Evolutionary conservation across 495 filamentous ascomycete species (phyloP), one percentile per base, ranked within the genome.

Genomic region (Lindgomyces ingoldianus): DNA sequence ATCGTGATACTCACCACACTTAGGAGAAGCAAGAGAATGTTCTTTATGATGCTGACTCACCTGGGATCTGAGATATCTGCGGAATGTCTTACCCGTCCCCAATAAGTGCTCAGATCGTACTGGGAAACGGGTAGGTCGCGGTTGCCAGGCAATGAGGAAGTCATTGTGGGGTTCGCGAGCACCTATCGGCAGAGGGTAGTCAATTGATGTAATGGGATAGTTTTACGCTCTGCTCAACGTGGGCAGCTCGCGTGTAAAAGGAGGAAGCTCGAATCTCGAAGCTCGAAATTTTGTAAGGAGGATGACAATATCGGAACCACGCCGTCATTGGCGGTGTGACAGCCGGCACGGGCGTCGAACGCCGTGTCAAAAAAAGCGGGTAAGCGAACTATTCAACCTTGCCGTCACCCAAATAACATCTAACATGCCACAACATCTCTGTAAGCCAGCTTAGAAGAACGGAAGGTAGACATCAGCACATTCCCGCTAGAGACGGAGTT

Each of bases 51-150:
- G 60, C 54, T 55, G 69, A 75, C 88, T 87, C 81, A 98, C 94
- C 93, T 93, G 64, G 94, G 94, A 80, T 98, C 94, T 73, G 92
- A 87, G 64, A 98, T 85, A 70, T 93, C 87, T 12, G 88, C 90
- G 2, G 91, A 87, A 78, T 98, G 94, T 73, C 84, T 84, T 65
- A 98, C 95, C 14, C 94, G 88, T 46, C 94, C 94, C 91, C 89
- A 93, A 78, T 98, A 98, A 55, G 91, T 96, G 69, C 76, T 85
- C 71, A 98, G 81, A 73, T 98, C 88, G 80, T 96, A 93, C 74
- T 91, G 92, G 19, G 94, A 98, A 51, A 85, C 82, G 60, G 94
- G 94, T 26, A 95, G 83, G 69, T 94, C 89, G 70, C 93, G 87
- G 60, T 77, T 85, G 60, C 94, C 94, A 45, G 93, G 91, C 6